Evolutionary conservation across 345 rosid genomes (phyloP).

Genomic region (Bruguiera sexangula): DNA sequence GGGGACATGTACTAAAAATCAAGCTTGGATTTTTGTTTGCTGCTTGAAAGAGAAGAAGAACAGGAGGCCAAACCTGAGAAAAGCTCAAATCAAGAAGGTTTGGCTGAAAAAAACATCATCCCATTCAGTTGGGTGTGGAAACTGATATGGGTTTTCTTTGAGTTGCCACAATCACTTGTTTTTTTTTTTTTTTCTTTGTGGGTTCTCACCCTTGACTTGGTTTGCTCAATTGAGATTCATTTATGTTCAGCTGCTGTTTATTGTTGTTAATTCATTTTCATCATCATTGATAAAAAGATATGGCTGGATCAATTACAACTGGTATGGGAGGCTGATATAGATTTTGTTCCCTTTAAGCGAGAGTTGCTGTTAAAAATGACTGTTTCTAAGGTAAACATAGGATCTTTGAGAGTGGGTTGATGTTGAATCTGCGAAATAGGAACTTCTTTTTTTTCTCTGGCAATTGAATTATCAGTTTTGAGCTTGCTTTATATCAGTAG

Average conservation of each 20-base stretch:
- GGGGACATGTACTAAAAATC: background rate
- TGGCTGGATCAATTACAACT: background rate
- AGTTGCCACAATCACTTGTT: too few species aligned
- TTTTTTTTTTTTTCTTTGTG: too few species aligned
- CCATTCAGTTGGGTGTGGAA: background rate
- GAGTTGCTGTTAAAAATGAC: background rate
- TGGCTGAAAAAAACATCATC: background rate
- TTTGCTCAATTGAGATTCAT: background rate
- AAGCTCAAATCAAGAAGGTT: slow-evolving; percentile 20
- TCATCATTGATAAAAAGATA: too few species aligned
- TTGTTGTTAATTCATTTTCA: background rate
- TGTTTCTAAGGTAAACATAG: background rate
- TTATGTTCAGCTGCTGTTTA: background rate
- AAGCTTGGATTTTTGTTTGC: background rate
- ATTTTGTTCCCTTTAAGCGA: background rate
- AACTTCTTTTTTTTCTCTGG: background rate
- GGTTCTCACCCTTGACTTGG: background rate
- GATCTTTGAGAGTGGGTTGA: slow-evolving; percentile 4
- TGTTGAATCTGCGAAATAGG: slow-evolving; percentile 9
- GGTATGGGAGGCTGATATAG: background rate
- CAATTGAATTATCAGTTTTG: background rate
- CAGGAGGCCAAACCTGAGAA: slow-evolving; percentile 8
- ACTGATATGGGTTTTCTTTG: background rate
- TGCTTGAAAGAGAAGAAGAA: background rate
- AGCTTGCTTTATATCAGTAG: background rate